phyloP scores from a whole-genome alignment of 1,284 basidiomycete genomes.

The Tylopilus orsonianus region DNA sequence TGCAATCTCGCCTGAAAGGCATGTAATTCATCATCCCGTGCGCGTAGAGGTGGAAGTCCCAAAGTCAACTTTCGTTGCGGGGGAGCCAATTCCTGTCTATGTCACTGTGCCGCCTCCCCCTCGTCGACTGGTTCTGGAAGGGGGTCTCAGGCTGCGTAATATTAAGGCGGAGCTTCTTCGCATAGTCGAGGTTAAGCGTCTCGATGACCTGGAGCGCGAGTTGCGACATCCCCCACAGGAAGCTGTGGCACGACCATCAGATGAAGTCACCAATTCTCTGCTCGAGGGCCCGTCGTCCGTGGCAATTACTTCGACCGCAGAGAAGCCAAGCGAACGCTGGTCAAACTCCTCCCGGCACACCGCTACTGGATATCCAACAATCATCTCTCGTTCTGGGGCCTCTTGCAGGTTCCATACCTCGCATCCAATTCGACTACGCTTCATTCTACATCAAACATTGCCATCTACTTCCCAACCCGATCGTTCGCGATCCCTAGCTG shows the following conservation, averaged over 20 bases:
- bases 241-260: conserved; percentile 11
- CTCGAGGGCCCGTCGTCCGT: conserved; percentile 33
- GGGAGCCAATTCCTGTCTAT: conserved; percentile 74
- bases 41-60: conserved; percentile 68
- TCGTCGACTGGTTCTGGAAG: conserved; percentile 60
- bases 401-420: conserved; percentile 77
- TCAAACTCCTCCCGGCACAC: conserved; percentile 38
- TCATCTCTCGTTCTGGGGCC: conserved; percentile 72
- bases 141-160: conserved; percentile 69
- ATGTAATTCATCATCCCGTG: conserved; percentile 59
- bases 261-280: conserved; percentile 5
- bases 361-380: conserved; percentile 42
- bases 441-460: conserved; percentile 63
- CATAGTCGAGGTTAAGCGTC: conserved; percentile 50
- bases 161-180: conserved; percentile 72
- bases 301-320: conserved; percentile 18
- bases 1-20: conserved; percentile 56
- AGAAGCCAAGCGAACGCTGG: conserved; percentile 36
- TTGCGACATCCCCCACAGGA: conserved; percentile 28
- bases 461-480: conserved; percentile 55
- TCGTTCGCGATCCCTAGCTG: conserved; percentile 39
- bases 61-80: conserved; percentile 62
- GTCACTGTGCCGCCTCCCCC: conserved; percentile 72
- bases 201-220: conserved; percentile 36
- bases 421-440: conserved; percentile 64